Evolutionary conservation across 139 green algal genomes (phyloP).

Genomic region (Penium margaritaceum): DNA sequence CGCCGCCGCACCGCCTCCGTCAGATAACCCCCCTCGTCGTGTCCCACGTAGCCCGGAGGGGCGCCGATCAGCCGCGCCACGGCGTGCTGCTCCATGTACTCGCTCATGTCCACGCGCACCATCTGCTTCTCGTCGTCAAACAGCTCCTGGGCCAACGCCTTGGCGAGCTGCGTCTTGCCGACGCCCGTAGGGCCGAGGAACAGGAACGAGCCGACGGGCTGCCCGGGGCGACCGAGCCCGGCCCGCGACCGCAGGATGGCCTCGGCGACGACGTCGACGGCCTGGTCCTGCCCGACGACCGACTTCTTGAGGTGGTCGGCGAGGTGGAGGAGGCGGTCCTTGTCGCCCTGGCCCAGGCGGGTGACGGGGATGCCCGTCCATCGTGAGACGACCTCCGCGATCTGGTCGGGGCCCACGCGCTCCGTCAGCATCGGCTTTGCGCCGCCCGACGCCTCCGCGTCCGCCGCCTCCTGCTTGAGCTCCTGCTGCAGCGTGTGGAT

Average conservation of each 20-base stretch:
- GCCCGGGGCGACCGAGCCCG: slow-evolving; percentile 55
- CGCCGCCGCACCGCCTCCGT: slow-evolving; percentile 66
- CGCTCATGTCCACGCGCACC: slow-evolving; percentile 67
- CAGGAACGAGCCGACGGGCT: slow-evolving; percentile 66
- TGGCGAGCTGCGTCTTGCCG: slow-evolving; percentile 80
- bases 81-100: slow-evolving; percentile 68
- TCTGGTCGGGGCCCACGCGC: slow-evolving; percentile 62
- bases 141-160: slow-evolving; percentile 68
- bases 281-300: slow-evolving; percentile 67
- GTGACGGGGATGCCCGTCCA: slow-evolving; percentile 82
- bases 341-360: slow-evolving; percentile 56
- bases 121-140: slow-evolving; percentile 74
- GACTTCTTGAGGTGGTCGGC: slow-evolving; percentile 68
- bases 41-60: slow-evolving; percentile 61
- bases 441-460: slow-evolving; percentile 5
- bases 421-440: slow-evolving; percentile 69
- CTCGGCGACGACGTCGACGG: slow-evolving; percentile 74
- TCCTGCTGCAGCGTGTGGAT: slow-evolving; percentile 51
- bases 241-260: slow-evolving; percentile 82
- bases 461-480: slow-evolving; percentile 11
- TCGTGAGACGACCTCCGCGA: slow-evolving; percentile 64
- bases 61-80: slow-evolving; percentile 70
- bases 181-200: slow-evolving; percentile 80
- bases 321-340: slow-evolving; percentile 42
- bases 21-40: slow-evolving; percentile 72